Percentiles rank a stretch among this genome's conserved stretches.
Conservation (phyloP, 2,329 filamentous ascomycete species). For the Aspergillus sp. region DNA sequence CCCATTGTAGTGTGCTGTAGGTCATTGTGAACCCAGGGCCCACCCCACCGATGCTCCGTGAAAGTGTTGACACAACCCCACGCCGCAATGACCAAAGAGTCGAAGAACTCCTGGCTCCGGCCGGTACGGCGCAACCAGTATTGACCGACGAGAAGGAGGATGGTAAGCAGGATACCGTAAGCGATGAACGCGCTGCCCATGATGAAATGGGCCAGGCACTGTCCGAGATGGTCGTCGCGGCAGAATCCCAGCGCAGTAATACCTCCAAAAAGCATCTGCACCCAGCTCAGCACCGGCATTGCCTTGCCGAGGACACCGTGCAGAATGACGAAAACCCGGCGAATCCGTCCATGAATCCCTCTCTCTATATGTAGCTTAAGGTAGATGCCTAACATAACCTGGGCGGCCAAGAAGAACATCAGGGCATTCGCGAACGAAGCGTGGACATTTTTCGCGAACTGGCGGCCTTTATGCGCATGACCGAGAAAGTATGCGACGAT, state of each 20-base stretch:
- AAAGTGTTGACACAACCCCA: conserved; percentile 99
- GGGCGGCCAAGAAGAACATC: conserved; percentile 74
- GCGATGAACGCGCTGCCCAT: conserved; percentile 97
- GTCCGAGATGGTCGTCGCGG: conserved; percentile 83
- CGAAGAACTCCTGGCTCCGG: conserved; percentile 94
- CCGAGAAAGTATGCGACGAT: conserved; percentile 87
- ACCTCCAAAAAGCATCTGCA: conserved; percentile 93
- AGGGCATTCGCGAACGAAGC: conserved; percentile 75
- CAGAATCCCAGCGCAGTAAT: conserved; percentile 93
- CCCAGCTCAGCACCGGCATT: conserved; percentile 84
- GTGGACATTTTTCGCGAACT: conserved; percentile 82
- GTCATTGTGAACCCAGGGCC: conserved; percentile 86
- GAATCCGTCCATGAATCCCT: conserved; percentile 76
- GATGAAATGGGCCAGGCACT: conserved; percentile 95
- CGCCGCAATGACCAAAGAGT: conserved; percentile 82
- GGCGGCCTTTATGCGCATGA: conserved; percentile 83
- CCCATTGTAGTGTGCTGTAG: conserved; percentile 99
- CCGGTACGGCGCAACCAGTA: conserved; percentile 78
- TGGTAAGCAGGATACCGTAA: conserved; percentile 84
- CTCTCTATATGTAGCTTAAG: conserved; percentile 85
- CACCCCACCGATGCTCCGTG: conserved; percentile 93
- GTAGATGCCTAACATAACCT: conserved; percentile 81
- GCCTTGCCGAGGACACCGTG: conserved; percentile 84
- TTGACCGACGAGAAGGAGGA: conserved; percentile 85
- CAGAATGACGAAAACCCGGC: conserved; percentile 66